Evolutionary conservation across 2,329 filamentous ascomycete species (phyloP).

Genomic region (Ambrosiella beaveri): DNA sequence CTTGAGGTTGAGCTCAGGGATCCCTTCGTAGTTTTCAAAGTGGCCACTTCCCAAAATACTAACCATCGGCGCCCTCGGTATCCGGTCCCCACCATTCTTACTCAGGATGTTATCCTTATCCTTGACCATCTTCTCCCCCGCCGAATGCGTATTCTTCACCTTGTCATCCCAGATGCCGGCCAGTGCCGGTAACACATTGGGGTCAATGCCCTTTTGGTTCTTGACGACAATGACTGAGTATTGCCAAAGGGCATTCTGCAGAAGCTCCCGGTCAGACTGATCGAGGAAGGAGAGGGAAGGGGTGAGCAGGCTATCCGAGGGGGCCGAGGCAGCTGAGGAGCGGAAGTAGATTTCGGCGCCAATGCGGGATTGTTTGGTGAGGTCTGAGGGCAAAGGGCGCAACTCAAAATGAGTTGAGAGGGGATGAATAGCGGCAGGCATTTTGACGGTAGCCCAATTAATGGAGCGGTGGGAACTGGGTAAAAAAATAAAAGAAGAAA

Average conservation of each 20-base stretch:
- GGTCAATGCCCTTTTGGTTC: slow-evolving; percentile 8
- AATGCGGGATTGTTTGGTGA: slow-evolving; percentile 11
- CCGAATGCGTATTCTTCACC: slow-evolving; percentile 11
- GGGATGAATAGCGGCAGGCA: slow-evolving; percentile 6
- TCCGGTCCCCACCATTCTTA: slow-evolving; percentile 9
- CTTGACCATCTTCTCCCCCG: slow-evolving; percentile 12
- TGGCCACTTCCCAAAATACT: slow-evolving; percentile 10
- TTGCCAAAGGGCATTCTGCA: slow-evolving; percentile 8
- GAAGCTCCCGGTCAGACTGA: slow-evolving; percentile 5
- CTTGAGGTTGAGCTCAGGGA: slow-evolving; percentile 6
- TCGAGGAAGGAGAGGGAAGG: not conserved
- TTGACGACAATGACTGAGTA: slow-evolving; percentile 11
- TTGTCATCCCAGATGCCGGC: slow-evolving; percentile 12
- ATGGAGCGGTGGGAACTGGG: not conserved
- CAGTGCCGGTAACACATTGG: slow-evolving; percentile 6
- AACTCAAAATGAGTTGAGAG: slow-evolving; percentile 11
- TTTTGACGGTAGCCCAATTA: not conserved
- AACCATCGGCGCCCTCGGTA: slow-evolving; percentile 11
- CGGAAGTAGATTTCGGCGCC: slow-evolving; percentile 10
- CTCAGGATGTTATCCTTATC: slow-evolving; percentile 12
- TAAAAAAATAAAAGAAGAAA: not conserved
- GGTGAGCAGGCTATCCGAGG: not conserved
- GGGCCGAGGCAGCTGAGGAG: not conserved
- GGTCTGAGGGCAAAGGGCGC: slow-evolving; percentile 1
- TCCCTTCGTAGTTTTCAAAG: slow-evolving; percentile 10